Conservation (phyloP, 306 rosid genomes). For the Geum urbanum region DNA sequence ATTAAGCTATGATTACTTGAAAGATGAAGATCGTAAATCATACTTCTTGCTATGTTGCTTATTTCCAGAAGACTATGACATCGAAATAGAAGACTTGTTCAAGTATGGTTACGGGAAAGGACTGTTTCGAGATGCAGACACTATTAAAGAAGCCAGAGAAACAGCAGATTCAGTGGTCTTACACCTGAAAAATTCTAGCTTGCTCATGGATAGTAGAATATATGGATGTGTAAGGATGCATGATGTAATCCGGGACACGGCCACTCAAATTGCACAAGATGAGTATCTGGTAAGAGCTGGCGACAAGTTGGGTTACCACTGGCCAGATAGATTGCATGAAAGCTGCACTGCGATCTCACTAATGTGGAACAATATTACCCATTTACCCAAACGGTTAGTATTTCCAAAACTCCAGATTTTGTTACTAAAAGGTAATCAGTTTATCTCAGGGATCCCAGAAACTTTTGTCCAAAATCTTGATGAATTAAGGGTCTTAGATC, state of each 20-base stretch:
- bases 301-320: too few relatives aligned
- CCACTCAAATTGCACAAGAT: constrained; percentile 14
- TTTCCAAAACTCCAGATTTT: constrained; percentile 12
- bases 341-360: constrained; percentile 1
- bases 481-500: too few relatives aligned
- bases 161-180: too few relatives aligned
- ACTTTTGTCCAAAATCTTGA: background rate
- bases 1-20: too few relatives aligned
- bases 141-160: too few relatives aligned
- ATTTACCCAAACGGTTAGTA: background rate
- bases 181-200: constrained; percentile 14
- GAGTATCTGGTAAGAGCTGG: too few relatives aligned
- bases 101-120: too few relatives aligned
- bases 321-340: background rate
- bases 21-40: too few relatives aligned
- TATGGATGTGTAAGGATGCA: constrained; percentile 16
- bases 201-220: constrained; percentile 8
- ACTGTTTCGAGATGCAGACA: too few relatives aligned
- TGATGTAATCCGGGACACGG: constrained; percentile 27
- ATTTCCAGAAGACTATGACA: too few relatives aligned
- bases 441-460: background rate
- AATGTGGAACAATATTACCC: background rate
- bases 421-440: background rate
- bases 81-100: too few relatives aligned
- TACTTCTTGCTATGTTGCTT: too few relatives aligned